Conservation (phyloP, 345 rosid genomes). For the Murraya koenigii region DNA sequence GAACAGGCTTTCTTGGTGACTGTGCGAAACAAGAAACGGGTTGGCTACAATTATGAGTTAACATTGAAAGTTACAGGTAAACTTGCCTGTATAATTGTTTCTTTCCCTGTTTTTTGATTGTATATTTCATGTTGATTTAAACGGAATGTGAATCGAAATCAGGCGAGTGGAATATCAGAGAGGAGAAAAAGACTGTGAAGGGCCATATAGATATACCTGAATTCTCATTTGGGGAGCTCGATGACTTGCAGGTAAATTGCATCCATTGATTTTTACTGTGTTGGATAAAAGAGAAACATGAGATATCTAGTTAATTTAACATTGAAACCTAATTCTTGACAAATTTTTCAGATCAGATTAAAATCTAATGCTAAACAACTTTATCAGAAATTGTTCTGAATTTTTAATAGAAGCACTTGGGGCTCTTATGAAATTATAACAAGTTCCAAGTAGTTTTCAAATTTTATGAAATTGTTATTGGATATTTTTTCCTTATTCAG, state of each 20-base stretch:
- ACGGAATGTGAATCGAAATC: constrained; percentile 6
- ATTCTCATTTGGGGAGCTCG: constrained; percentile 90
- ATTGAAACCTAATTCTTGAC: not conserved
- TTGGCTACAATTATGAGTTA: constrained; percentile 82
- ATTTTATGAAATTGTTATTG: not conserved
- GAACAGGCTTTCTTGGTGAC: constrained; percentile 86
- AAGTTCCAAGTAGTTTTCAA: no score
- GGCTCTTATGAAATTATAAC: not conserved
- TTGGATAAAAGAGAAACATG: not conserved
- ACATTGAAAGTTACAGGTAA: constrained; percentile 74
- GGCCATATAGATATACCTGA: constrained; percentile 75
- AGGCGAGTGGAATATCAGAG: constrained; percentile 85
- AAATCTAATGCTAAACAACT: not conserved
- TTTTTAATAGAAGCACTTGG: not conserved
- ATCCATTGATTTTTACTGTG: constrained; percentile 1
- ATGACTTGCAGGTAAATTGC: constrained; percentile 76
- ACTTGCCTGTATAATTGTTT: not conserved
- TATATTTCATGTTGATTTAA: not conserved
- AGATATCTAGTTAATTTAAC: not conserved
- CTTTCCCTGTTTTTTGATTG: not conserved
- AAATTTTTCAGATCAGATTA: not conserved
- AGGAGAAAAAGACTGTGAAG: constrained; percentile 54
- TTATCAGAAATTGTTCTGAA: not conserved
- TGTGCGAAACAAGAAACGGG: constrained; percentile 85
- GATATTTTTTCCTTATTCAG: not conserved